Percentiles rank a stretch among this genome's conserved stretches.
These are phyloP conservation scores for Brasilioporus rufonigricans DNA, from an alignment of 768 basidiomycete species.

Conservation along the genomic window DNA sequence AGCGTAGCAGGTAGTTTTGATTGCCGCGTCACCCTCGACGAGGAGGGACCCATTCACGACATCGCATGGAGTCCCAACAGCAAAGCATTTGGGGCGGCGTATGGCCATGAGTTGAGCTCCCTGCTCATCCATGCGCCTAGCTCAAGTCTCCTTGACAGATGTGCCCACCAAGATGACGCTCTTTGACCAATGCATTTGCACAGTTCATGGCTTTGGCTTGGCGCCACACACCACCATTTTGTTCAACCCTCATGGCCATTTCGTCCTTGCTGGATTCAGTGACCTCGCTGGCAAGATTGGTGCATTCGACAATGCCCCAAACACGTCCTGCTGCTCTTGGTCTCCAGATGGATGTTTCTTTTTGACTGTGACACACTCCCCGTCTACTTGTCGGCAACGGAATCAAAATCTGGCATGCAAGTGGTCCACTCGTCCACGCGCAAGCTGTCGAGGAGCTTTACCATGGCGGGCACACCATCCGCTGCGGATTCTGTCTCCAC, in stretches of 20 bases:
- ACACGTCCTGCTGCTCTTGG: constrained; percentile 95
- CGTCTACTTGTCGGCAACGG: constrained; percentile 96
- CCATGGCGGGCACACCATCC: too few relatives aligned
- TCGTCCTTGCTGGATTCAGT: constrained; percentile 93
- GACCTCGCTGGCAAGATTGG: constrained; percentile 95
- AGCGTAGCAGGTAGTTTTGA: constrained; percentile 93
- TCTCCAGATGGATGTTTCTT: constrained; percentile 91
- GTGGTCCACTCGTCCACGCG: constrained; percentile 81
- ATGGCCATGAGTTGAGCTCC: constrained; percentile 73
- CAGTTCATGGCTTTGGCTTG: constrained; percentile 86
- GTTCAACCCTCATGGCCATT: constrained; percentile 90
- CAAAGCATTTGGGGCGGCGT: constrained; percentile 94
- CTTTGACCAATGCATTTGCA: constrained; percentile 87
- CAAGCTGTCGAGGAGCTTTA: constrained; percentile 87
- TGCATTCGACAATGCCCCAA: constrained; percentile 90
- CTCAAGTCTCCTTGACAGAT: constrained; percentile 42
- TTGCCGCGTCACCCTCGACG: constrained; percentile 83
- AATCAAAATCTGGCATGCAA: constrained; percentile 93
- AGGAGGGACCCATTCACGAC: constrained; percentile 97
- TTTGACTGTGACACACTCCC: constrained; percentile 90
- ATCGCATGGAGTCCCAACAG: constrained; percentile 95
- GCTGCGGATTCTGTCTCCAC: too few relatives aligned
- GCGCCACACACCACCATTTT: constrained; percentile 89
- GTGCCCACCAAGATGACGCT: constrained; percentile 95
- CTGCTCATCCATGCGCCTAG: not conserved